Base-by-base conservation (phyloP, 2,329 filamentous ascomycete species). In the Paraconiothyrium brasiliense region DNA sequence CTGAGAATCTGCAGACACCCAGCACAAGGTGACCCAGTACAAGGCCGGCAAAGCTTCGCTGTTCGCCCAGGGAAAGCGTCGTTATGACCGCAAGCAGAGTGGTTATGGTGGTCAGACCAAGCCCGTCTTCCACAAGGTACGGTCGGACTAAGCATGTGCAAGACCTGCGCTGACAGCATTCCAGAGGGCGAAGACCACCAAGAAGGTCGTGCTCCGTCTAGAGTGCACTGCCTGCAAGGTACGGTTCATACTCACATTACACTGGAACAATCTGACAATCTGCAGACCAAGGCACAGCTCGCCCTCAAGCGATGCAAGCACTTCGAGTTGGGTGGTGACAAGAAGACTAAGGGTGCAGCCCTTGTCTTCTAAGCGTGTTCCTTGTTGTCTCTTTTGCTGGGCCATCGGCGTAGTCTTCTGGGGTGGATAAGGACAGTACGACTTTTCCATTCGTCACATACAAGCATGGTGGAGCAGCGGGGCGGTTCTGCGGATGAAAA, bases 71-170 rank as follows among this genome's bases (percentile, higher is more conserved):
- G 94, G 94, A 89, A 99, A 98, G 92, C 92, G 94, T 85, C 94
- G 94, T 91, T 98, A 98, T 87, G 75, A 77, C 64, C 74, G 75
- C 69, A 98, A 98, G 89, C 94, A 98, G 88, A 93, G 91, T 83
- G 94, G 94, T 92, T 98, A 97, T 83, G 95, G 95, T 92, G 95
- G 95, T 94, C 95, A 99, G 88, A 99, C 95, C 80, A 99, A 99
- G 88, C 95, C 96, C 78, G 94, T 99, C 81, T 99, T 98, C 92
- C 95, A 98, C 92, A 99, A 77, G 72, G 71, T 76, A 71, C 54
- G 66, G 39, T 60, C 22, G 4, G 22, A 20, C 14, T 34, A 34
- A 50, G 6, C 35, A 14, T 37, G 43, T 10, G 1, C 9, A n/a
- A 24, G 22, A 37, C 30, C 11, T 39, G 24, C 27, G 11, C 66